Evolutionary conservation across 306 rosid genomes (phyloP), one percentile per base, ranked within the genome.

Genomic region (Arachis stenosperma): DNA sequence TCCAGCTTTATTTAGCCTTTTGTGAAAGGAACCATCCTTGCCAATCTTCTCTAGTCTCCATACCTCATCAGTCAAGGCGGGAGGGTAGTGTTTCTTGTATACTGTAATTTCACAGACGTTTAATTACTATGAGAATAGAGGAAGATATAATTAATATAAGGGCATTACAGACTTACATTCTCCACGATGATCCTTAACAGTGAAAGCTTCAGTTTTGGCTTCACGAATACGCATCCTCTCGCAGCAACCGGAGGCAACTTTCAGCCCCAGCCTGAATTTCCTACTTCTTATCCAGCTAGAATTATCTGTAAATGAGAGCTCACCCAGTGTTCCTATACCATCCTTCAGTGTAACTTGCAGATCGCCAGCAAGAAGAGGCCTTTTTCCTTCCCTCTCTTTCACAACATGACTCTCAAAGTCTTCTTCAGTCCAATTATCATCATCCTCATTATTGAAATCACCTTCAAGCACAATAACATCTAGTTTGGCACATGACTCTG

Each of bases 1-100:
- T 81, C 95, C 89, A 68, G 92, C 78, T 84, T 87, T 88, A 52
- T 72, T 85, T 29, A 91, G 83, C 81, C 92, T 88, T 86, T 85
- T 91, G 85, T 91, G 97, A 74, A 91, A 91, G 51, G 97, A 91
- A 36, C 97, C 97, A 78, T 91, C 97, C 80, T 91, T 91, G 30
- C 97, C 97, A 67, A 91, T 91, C 82, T 91, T 91, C 86, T 91
- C 97, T 55, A 91, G 83, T 79, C 97, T 88, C 97, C 97, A 91
- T 40, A 91, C 92, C 72, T 91, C 97, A 51, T 91, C 97, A 71
- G 57, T 75, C 77, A 87, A 74, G 41, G 82, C 77, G 58, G 97
- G 97, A 6, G 97, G 97, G 74, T 91, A 91, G 85, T 91, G 97
- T 82, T 91, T 91, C 86, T 91, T 91, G 82, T 91, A 91, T 62